Conservation (phyloP, 495 filamentous ascomycete species). For the Daldinia concentrica region DNA sequence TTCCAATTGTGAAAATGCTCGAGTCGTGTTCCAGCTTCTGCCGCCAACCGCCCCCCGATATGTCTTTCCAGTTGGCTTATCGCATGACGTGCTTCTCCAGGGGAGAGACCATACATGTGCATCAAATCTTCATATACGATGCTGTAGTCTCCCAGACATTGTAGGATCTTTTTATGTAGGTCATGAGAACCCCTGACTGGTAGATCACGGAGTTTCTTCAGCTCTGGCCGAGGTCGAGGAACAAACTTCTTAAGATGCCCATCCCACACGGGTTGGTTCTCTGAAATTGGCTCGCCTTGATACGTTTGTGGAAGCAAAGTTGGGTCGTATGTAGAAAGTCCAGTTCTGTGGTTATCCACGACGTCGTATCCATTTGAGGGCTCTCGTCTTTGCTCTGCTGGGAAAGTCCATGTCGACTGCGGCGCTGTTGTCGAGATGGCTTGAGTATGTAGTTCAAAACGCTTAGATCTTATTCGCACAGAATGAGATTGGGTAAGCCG, state of each 20-base stretch:
- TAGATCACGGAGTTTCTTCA: not conserved
- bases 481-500: conserved; percentile 16
- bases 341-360: not conserved
- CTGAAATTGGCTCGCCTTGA: not conserved
- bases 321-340: not conserved
- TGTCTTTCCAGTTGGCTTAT: conserved; percentile 36
- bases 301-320: not conserved
- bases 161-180: conserved; percentile 34
- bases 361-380: not conserved
- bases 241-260: conserved; percentile 10
- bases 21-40: conserved; percentile 18
- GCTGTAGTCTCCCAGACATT: conserved; percentile 4
- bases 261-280: not conserved
- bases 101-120: conserved; percentile 21
- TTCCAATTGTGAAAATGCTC: conserved; percentile 44
- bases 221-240: not conserved
- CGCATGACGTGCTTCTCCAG: conserved; percentile 33
- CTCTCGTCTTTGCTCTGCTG: conserved; percentile 8
- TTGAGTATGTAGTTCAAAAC: conserved; percentile 20
- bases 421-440: conserved; percentile 9
- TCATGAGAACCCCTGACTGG: not conserved
- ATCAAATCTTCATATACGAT: conserved; percentile 25
- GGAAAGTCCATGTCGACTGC: conserved; percentile 9
- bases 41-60: conserved; percentile 11
- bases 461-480: not conserved